Base-by-base conservation (phyloP, 495 filamentous ascomycete genomes). In the Trichoderma parareesei region DNA sequence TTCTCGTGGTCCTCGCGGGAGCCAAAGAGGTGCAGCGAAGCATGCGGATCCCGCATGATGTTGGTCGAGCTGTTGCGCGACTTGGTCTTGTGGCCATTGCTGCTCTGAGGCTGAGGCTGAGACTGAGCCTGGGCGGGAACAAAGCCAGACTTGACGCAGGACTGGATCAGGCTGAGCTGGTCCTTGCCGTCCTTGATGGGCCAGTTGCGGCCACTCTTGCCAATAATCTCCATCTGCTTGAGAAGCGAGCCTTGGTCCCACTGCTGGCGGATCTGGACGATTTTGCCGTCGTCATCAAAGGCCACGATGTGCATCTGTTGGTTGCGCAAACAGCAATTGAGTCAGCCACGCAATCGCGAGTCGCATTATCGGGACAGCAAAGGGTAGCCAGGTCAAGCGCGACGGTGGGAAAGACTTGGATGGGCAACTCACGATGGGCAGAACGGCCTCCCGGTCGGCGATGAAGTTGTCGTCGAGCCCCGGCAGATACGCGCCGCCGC, bases 191-290 rank as follows among this genome's bases (percentile, higher is more conserved):
- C 92, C 66, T 87, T 89, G 74, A 98, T 93, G 20, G 94, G 94
- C 94, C 94, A 98, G 71, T 89, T 91, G 70, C 87, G 89, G 57
- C 89, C 90, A 37, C 90, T 87, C 68, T 85, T 84, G 65, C 94
- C 94, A 76, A 98, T 98, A 40, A 97, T 87, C 69, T 96, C 92
- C 62, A 97, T 85, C 72, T 93, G 88, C 76, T 94, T 98, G 66
- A 98, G 82, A 9, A 98, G 83, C 62, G 91, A 91, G 37, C 86
- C 93, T 76, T 98, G 95, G 73, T 98, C 94, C 94, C 94, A 98
- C 74, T 88, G 89, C 65, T 93, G 85, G 63, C 92, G 88, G 68
- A 97, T 88, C 70, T 91, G 89, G 67, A 82, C 76, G 74, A 98
- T 96, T 73, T 91, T 88, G 67, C 87, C 82, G 48, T 88, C 71